phyloP scores from a whole-genome alignment of 768 basidiomycete species.

The Boletus insuetus region DNA sequence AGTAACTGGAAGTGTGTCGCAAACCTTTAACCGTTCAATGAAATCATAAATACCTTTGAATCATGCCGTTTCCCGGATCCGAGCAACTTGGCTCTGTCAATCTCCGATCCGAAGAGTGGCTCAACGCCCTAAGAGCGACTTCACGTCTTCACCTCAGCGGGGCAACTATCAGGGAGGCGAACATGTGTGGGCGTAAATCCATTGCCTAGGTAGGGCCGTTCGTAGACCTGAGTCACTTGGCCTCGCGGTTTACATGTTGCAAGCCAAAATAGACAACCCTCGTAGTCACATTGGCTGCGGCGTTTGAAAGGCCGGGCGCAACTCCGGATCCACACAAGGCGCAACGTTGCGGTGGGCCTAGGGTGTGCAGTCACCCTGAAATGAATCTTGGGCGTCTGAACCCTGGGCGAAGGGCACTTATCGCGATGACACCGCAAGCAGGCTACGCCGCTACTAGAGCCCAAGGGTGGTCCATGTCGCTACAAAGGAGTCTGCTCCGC shows the following conservation, averaged over 20 bases:
- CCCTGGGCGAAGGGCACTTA: too few species aligned
- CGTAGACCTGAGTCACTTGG: neutral
- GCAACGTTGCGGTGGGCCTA: too few species aligned
- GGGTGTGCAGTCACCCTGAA: too few species aligned
- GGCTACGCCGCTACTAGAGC: too few species aligned
- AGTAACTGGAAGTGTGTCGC: neutral
- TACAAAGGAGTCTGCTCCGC: too few species aligned
- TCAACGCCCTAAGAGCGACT: neutral
- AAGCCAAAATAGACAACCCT: neutral
- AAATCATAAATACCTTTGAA: neutral
- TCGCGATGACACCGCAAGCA: too few species aligned
- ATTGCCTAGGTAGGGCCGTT: neutral
- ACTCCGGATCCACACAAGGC: too few species aligned
- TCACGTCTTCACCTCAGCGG: too few species aligned
- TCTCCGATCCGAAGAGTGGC: neutral
- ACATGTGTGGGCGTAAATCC: conserved; percentile 6
- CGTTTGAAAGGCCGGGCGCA: too few species aligned
- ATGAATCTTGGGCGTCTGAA: too few species aligned
- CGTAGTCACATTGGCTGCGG: too few species aligned
- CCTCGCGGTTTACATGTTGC: conserved; percentile 16
- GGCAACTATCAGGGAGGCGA: neutral
- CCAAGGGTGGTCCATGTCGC: too few species aligned
- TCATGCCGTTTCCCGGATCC: neutral
- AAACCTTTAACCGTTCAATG: conserved; percentile 3
- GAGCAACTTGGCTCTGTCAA: neutral